phyloP scores from a whole-genome alignment of 1,284 basidiomycete genomes.

The Sporisorium exsertum region DNA sequence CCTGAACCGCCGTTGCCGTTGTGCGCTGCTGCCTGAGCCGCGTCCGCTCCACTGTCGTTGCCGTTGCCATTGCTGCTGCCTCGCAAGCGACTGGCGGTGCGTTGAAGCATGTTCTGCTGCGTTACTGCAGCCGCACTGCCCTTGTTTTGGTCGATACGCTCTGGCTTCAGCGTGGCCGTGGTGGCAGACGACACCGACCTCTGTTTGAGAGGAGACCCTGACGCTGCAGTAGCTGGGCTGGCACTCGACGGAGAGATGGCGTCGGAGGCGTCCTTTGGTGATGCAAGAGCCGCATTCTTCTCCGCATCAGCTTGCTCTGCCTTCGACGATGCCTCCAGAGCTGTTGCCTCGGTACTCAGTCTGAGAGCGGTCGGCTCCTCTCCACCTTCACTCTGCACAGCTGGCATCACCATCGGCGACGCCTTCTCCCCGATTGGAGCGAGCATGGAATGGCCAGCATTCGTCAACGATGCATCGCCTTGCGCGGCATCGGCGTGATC shows the following conservation, averaged over 20 bases:
- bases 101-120: constrained; percentile 30
- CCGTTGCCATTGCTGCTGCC: constrained; percentile 6
- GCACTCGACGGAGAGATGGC: not conserved
- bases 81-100: constrained; percentile 27
- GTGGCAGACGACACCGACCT: constrained; percentile 24
- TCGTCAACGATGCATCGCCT: not conserved
- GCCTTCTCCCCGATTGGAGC: constrained; percentile 45
- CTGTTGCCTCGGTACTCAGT: constrained; percentile 4
- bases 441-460: constrained; percentile 10
- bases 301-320: not conserved
- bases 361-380: constrained; percentile 26
- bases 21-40: not conserved
- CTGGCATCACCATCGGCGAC: constrained; percentile 28
- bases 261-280: not conserved
- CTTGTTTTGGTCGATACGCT: constrained; percentile 10
- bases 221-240: not conserved
- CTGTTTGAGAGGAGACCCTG: constrained; percentile 11
- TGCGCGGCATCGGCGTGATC: constrained; percentile 18
- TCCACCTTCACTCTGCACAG: constrained; percentile 1
- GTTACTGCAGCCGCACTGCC: not conserved
- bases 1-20: not conserved
- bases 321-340: not conserved
- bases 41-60: not conserved
- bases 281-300: not conserved
- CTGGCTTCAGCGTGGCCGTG: constrained; percentile 27